Conservation (phyloP, 176 grass and related monocot genomes). For the Pontederia crassipes region DNA sequence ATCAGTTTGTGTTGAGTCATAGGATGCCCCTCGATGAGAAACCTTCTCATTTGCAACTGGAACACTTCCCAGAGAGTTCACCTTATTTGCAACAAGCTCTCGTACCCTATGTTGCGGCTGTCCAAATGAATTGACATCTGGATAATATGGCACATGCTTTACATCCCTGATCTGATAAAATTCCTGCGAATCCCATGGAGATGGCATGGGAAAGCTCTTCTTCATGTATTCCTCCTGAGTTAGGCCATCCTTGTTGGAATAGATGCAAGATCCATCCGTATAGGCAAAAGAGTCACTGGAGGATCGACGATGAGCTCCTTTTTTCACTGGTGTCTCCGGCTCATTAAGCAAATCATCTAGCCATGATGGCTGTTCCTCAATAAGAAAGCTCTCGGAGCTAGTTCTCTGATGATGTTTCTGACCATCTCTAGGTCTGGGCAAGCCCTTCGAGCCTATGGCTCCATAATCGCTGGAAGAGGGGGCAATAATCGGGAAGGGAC, state of each 20-base stretch:
- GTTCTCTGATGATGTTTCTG: conserved; percentile 68
- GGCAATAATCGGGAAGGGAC: conserved; percentile 48
- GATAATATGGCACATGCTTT: background rate
- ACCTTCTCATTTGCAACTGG: background rate
- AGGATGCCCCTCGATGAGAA: background rate
- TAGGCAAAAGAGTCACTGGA: conserved; percentile 80
- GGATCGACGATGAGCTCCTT: conserved; percentile 66
- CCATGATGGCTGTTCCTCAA: conserved; percentile 92
- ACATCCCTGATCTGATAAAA: conserved; percentile 3
- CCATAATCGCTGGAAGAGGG: conserved; percentile 50
- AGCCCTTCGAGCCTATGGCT: conserved; percentile 41
- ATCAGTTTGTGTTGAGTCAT: background rate
- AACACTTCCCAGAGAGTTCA: background rate
- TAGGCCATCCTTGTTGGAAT: conserved; percentile 3
- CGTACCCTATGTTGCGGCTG: background rate
- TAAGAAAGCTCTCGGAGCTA: conserved; percentile 83
- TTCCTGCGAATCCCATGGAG: conserved; percentile 7
- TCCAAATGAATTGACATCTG: conserved; percentile 1
- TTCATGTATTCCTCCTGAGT: conserved; percentile 20
- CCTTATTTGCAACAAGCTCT: background rate
- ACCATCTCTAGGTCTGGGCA: conserved; percentile 20
- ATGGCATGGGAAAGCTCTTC: background rate
- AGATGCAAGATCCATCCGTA: conserved; percentile 33
- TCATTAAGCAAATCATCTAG: conserved; percentile 90
- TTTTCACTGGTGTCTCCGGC: conserved; percentile 50